phyloP scores from a whole-genome alignment of 192 early-diverging fungal species.

The Rhizophagus clarus region DNA sequence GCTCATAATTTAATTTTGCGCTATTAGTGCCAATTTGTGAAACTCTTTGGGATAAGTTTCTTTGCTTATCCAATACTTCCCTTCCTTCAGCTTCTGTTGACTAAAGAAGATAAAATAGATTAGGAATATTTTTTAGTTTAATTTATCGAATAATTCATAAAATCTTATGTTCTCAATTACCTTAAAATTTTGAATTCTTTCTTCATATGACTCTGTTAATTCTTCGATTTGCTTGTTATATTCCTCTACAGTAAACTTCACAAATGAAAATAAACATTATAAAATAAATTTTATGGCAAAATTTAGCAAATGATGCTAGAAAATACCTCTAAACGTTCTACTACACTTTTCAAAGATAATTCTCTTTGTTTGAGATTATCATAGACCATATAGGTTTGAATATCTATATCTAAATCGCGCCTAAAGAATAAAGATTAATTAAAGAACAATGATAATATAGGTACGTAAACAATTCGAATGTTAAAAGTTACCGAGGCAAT shows the following conservation, averaged over 20 bases:
- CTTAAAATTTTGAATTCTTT: slow-evolving; percentile 26
- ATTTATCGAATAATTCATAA: not conserved
- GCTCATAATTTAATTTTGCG: slow-evolving; percentile 47
- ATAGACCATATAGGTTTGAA: slow-evolving; percentile 42
- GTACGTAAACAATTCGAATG: not conserved
- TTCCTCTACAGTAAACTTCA: slow-evolving; percentile 5
- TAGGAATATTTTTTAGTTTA: not conserved
- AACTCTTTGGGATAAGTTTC: slow-evolving; percentile 25
- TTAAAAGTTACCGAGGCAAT: not conserved
- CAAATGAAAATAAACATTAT: slow-evolving; percentile 24
- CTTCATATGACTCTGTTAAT: slow-evolving; percentile 10
- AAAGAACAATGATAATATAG: not conserved
- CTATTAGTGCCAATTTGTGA: slow-evolving; percentile 37
- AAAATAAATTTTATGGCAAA: not conserved
- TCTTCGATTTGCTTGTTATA: slow-evolving; percentile 19
- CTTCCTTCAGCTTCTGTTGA: slow-evolving; percentile 9
- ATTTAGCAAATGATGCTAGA: slow-evolving; percentile 11
- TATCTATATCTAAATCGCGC: slow-evolving; percentile 28
- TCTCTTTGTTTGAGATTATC: slow-evolving; percentile 37
- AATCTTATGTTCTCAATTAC: not conserved
- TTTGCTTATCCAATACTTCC: slow-evolving; percentile 34
- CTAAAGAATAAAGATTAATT: not conserved
- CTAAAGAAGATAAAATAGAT: slow-evolving; percentile 7
- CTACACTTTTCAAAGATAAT: slow-evolving; percentile 13
- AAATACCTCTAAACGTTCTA: slow-evolving; percentile 16